These are phyloP conservation scores for Triadica sebifera DNA, from an alignment of 345 rosid species.

Conservation along the genomic window DNA sequence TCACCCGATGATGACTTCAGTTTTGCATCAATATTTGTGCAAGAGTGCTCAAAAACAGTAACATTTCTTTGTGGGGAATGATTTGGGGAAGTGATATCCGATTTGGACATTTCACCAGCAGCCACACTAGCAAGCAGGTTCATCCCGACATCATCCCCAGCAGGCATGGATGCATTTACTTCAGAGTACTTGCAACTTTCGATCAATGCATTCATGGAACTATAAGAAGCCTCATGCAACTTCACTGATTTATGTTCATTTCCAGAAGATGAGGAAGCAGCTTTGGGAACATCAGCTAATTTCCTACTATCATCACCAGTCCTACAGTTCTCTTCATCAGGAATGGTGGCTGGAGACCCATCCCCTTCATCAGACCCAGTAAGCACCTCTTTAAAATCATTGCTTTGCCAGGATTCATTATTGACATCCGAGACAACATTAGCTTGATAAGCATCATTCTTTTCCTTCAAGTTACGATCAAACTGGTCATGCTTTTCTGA, in stretches of 20 bases:
- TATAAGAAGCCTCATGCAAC: constrained; percentile 51
- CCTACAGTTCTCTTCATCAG: constrained; percentile 42
- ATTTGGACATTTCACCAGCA: constrained; percentile 73
- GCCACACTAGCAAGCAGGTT: constrained; percentile 95
- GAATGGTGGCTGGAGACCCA: constrained; percentile 45
- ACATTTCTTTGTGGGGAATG: constrained; percentile 46
- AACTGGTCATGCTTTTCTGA: constrained; percentile 53
- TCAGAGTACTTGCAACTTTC: constrained; percentile 86
- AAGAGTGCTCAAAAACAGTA: constrained; percentile 36
- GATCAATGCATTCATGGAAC: constrained; percentile 77
- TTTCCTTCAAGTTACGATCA: constrained; percentile 25
- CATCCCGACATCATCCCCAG: constrained; percentile 89
- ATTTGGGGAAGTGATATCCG: constrained; percentile 51
- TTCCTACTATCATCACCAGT: constrained; percentile 44
- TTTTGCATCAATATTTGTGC: constrained; percentile 36
- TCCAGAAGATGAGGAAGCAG: constrained; percentile 40
- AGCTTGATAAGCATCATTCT: constrained; percentile 37
- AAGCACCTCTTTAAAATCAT: constrained; percentile 52
- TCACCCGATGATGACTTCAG: constrained; percentile 28
- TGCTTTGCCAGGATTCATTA: constrained; percentile 59
- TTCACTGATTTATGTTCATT: constrained; percentile 46
- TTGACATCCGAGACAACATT: constrained; percentile 42
- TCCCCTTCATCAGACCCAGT: constrained; percentile 49
- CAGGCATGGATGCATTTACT: constrained; percentile 46
- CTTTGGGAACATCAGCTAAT: constrained; percentile 40